phyloP scores from a whole-genome alignment of 805 yeast genomes.

The Wickerhamiella bombiphila region DNA sequence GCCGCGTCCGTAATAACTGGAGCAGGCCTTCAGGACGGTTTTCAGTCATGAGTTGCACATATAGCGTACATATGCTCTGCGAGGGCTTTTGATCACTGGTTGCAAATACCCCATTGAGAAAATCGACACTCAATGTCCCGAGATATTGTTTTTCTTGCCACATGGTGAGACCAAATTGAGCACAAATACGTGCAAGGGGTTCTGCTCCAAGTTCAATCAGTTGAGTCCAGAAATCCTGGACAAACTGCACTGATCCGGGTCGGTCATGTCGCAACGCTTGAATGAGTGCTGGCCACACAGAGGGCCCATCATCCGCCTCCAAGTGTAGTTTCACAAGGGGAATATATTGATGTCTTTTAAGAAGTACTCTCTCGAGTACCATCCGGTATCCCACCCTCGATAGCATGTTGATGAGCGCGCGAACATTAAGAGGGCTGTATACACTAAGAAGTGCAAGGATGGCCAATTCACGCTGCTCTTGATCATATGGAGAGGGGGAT shows the following conservation, averaged over 20 bases:
- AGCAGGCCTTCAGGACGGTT: constrained; percentile 11
- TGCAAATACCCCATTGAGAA: constrained; percentile 4
- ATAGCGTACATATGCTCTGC: constrained; percentile 5
- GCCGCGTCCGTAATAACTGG: constrained; percentile 11
- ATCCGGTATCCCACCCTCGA: constrained; percentile 40
- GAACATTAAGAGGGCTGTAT: constrained; percentile 44
- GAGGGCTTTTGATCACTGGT: background rate
- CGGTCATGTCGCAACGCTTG: constrained; percentile 3
- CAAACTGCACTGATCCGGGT: background rate
- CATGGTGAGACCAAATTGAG: constrained; percentile 1
- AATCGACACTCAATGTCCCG: background rate
- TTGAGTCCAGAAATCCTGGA: constrained; percentile 1
- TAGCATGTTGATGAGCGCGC: constrained; percentile 35
- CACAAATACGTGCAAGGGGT: constrained; percentile 4
- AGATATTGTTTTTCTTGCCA: constrained; percentile 3
- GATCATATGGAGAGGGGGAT: background rate
- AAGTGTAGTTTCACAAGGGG: constrained; percentile 8
- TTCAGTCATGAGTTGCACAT: constrained; percentile 8
- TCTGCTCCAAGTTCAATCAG: constrained; percentile 3
- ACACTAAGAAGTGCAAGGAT: constrained; percentile 54
- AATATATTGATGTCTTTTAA: constrained; percentile 12
- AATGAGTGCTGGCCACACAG: constrained; percentile 6
- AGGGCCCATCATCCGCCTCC: background rate
- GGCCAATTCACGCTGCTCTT: constrained; percentile 59
- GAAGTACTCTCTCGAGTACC: constrained; percentile 45